Conservation (phyloP, 805 yeast species). For the Myxozyma udenii region DNA sequence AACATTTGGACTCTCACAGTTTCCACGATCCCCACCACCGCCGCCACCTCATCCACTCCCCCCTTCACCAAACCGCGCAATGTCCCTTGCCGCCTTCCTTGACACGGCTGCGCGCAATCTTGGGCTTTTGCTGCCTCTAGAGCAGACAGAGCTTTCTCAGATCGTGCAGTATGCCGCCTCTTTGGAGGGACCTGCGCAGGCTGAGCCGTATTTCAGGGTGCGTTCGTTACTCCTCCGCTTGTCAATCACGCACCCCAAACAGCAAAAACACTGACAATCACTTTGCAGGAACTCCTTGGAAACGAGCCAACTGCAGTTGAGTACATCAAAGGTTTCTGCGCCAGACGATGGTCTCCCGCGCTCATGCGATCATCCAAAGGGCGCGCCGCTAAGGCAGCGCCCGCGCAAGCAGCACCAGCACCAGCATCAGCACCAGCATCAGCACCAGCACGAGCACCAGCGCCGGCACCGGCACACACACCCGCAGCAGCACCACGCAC, state of each 20-base stretch:
- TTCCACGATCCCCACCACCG: no score
- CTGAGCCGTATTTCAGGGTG: conserved; percentile 48
- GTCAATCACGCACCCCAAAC: neutral
- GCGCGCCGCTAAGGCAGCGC: neutral
- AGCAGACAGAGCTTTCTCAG: conserved; percentile 53
- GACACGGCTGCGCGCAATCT: conserved; percentile 15
- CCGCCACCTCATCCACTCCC: no score
- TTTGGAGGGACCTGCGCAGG: conserved; percentile 48
- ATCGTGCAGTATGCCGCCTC: conserved; percentile 53
- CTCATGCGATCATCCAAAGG: neutral
- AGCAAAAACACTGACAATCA: neutral
- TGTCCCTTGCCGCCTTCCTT: conserved; percentile 7
- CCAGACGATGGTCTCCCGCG: conserved; percentile 23
- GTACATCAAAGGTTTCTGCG: conserved; percentile 26
- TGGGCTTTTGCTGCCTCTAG: conserved; percentile 50
- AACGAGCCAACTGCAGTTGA: conserved; percentile 22
- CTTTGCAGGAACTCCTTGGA: conserved; percentile 27
- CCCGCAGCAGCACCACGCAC: neutral
- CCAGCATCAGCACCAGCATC: conserved; percentile 1
- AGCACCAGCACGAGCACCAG: neutral
- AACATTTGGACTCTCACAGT: no score
- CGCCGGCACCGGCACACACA: no score
- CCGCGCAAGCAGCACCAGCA: no score
- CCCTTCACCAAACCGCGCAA: no score
- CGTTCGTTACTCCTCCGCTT: neutral